Evolutionary conservation across 768 basidiomycete genomes (phyloP), one percentile per base, ranked within the genome.

Genomic region (Suillus bovinus): DNA sequence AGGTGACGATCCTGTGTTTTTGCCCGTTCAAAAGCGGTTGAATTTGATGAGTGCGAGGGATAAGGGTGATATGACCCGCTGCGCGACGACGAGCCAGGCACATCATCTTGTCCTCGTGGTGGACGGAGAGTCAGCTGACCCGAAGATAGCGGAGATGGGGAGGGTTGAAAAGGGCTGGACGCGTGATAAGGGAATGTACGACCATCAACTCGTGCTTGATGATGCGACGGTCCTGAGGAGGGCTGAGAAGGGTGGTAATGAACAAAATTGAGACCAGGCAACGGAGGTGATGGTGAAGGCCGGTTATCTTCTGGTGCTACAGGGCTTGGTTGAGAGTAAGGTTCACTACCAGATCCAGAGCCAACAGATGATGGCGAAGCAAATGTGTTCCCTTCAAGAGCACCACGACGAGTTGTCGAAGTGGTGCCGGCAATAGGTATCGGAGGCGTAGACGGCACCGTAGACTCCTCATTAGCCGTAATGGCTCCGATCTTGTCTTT

Each of bases 211-310:
- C 74, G 75, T 47, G 59, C 33, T 41, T 73, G 56, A 66, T 68
- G 66, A 56, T 74, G 69, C 70, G 78, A 62, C 72, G 65, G 66
- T 71, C 78, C 70, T 66, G 74, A 64, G 38, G 74, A 64, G 67
- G 78, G 67, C 70, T 74, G 66, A 70, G 71, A 77, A 60, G 77
- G 76, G 29, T 77, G 71, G 65, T 89, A 89, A 61, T 87, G 86
- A 47, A 84, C 80, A 73, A 88, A 89, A 63, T 76, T 84, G 72
- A 84, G 73, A 58, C 72, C 77, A 52, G 77, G 76, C 20, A 83
- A 79, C 6, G 86, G 86, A 20, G 89, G 89, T n/a, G 89, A 88
- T 22, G 89, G 88, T 20, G 88, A 89, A 1, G 86, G 84, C 17
- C 83, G 84, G 64, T 78, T 68, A 46, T 73, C 74, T 58, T 74